Conservation (phyloP, 2,329 filamentous ascomycete species). For the Verticillium dahliae region DNA sequence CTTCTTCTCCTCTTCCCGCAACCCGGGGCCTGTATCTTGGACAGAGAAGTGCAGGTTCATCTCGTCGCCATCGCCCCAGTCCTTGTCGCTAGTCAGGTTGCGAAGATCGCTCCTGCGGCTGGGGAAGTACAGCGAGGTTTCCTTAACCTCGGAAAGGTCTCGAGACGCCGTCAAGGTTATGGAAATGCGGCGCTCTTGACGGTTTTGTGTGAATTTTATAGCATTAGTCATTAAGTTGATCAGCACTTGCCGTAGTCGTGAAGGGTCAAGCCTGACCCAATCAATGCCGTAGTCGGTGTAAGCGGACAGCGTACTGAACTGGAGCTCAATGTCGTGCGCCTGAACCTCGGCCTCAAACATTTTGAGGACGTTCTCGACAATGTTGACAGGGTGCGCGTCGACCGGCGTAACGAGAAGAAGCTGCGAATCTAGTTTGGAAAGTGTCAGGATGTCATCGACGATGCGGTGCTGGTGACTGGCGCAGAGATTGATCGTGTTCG, state of each 20-base stretch:
- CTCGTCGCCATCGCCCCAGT: conserved; percentile 67
- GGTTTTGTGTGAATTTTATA: conserved; percentile 58
- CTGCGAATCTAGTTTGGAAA: conserved; percentile 65
- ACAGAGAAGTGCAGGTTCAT: conserved; percentile 69
- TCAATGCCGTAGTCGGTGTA: conserved; percentile 59
- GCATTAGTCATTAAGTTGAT: conserved; percentile 70
- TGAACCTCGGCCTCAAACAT: conserved; percentile 75
- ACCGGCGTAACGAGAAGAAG: conserved; percentile 65
- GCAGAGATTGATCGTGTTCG: conserved; percentile 76
- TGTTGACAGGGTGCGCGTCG: conserved; percentile 59
- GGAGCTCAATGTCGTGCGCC: conserved; percentile 64
- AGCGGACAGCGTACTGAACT: conserved; percentile 61
- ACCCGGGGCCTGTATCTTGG: conserved; percentile 62
- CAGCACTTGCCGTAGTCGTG: conserved; percentile 64
- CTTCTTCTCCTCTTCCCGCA: conserved; percentile 59
- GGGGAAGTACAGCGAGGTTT: conserved; percentile 40
- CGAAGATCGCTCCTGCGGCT: conserved; percentile 31
- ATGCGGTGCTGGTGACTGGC: conserved; percentile 73
- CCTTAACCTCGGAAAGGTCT: conserved; percentile 34
- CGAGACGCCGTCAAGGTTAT: conserved; percentile 60
- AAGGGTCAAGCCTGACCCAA: conserved; percentile 71
- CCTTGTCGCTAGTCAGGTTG: conserved; percentile 44
- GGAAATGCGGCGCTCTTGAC: conserved; percentile 51
- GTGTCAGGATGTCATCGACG: conserved; percentile 59
- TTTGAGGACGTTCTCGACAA: conserved; percentile 63